phyloP scores from a whole-genome alignment of 768 basidiomycete genomes.

The Tephrocybe sp. region DNA sequence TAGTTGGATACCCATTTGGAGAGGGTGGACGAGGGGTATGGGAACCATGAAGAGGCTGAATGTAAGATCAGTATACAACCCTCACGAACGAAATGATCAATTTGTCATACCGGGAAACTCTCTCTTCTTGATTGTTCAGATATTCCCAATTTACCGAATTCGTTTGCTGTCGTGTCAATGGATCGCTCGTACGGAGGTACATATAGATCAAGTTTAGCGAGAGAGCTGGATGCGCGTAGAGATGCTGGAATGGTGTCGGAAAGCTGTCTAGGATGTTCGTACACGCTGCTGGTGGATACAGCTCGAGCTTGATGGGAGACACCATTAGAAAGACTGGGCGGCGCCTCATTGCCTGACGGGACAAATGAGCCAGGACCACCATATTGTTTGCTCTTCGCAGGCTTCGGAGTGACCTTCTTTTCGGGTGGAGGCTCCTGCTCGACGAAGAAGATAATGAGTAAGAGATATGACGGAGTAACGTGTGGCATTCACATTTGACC shows the following conservation, averaged over 20 bases:
- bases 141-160: conserved; percentile 66
- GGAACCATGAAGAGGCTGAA: conserved; percentile 33
- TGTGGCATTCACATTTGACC: conserved; percentile 75
- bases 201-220: conserved; percentile 65
- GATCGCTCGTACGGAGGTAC: conserved; percentile 69
- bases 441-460: not conserved
- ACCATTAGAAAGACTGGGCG: conserved; percentile 22
- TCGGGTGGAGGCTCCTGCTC: conserved; percentile 84
- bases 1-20: conserved; percentile 25
- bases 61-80: conserved; percentile 4
- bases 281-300: conserved; percentile 28
- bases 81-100: not conserved
- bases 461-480: not conserved
- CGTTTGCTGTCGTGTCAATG: conserved; percentile 55
- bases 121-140: conserved; percentile 49
- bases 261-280: conserved; percentile 35
- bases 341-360: conserved; percentile 43
- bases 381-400: conserved; percentile 57
- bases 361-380: conserved; percentile 78
- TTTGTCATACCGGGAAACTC: conserved; percentile 50
- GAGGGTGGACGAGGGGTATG: conserved; percentile 37
- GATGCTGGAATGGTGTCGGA: conserved; percentile 61
- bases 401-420: conserved; percentile 55
- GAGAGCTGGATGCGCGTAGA: conserved; percentile 58
- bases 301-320: conserved; percentile 26